Conservation (phyloP, 1,284 basidiomycete genomes). For the Nidula niveotomentosa region DNA sequence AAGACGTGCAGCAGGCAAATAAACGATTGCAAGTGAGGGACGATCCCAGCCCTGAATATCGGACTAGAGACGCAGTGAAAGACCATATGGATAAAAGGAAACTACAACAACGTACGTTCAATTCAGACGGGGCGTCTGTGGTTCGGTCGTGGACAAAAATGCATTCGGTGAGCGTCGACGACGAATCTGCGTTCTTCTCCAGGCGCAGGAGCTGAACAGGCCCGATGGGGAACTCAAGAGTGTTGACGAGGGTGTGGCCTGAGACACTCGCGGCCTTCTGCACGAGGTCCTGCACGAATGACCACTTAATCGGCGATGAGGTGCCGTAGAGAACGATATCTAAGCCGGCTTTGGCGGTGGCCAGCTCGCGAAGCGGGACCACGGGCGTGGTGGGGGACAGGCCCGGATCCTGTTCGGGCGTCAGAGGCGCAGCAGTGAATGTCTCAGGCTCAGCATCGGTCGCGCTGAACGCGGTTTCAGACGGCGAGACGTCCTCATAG, state of each 20-base stretch:
- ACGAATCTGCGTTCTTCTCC: constrained; percentile 19
- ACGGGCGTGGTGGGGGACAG: constrained; percentile 31
- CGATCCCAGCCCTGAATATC: constrained; percentile 34
- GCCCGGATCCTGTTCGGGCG: constrained; percentile 35
- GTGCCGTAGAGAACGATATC: constrained; percentile 64
- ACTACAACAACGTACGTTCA: constrained; percentile 43
- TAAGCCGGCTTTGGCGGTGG: constrained; percentile 37
- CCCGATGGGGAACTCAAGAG: constrained; percentile 19
- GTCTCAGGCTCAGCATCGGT: constrained; percentile 17
- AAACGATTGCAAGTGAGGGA: constrained; percentile 66
- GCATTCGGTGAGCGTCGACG: constrained; percentile 24
- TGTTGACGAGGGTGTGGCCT: constrained; percentile 22
- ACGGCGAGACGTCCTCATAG: constrained; percentile 43
- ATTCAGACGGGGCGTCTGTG: constrained; percentile 21
- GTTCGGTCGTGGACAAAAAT: constrained; percentile 59
- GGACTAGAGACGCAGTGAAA: constrained; percentile 44
- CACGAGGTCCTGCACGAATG: constrained; percentile 54
- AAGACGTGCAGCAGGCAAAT: constrained; percentile 48
- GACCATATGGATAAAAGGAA: constrained; percentile 30
- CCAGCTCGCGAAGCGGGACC: constrained; percentile 30
- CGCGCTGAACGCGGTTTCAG: constrained; percentile 21
- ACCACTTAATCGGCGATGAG: constrained; percentile 55
- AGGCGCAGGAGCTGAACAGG: constrained; percentile 24
- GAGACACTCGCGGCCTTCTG: constrained; percentile 33
- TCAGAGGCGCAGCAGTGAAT: constrained; percentile 12